Evolutionary conservation across 805 yeast genomes (phyloP), one percentile per base, ranked within the genome.

Genomic region (Wickerhamiella sergipiensis): DNA sequence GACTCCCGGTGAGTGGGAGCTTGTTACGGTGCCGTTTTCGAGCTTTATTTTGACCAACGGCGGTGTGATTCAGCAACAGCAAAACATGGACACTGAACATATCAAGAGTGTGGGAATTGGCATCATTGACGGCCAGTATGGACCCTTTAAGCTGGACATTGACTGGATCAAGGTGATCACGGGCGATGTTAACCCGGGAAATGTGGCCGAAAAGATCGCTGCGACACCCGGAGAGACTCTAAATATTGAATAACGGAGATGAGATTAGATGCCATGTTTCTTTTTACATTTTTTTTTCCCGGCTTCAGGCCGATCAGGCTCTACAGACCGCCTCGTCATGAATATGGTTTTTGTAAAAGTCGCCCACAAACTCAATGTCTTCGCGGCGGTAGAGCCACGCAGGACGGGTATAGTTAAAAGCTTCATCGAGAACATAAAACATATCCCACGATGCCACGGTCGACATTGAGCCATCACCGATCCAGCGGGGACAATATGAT

Each of bases 1-100:
- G 57, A 75, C 71, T 42, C 86, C 85, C 4, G 85, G 87, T 2
- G 72, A 78, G 54, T 85, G 95, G 95, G 92, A 86, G 62, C 82
- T 87, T 1, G 87, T 85, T 13, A 77, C 81, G 26, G 79, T 86
- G 33, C 87, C 92, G 45, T 69, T 86, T 48, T 76, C 79, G 56
- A 88, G 83, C 61, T 85, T 86, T 65, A 88, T 86, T 48, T 72
- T 85, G 66, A 86, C 95, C 21, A 85, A 84, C 63, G 79, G 84
- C 73, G 95, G 95, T n/a, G 71, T 74, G 43, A 73, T 76, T 43
- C 83, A 79, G 64, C 73, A 72, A 50, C 80, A 78, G 57, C 70
- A 71, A 48, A 72, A 70, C 31, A 69, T 85, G 63, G 83, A 85
- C 62, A 78, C 76, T 58, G 71, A 76, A 19, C 77, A 77, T 55